phyloP scores from a whole-genome alignment of 2,329 filamentous ascomycete genomes.

The Zasmidium angulare region DNA sequence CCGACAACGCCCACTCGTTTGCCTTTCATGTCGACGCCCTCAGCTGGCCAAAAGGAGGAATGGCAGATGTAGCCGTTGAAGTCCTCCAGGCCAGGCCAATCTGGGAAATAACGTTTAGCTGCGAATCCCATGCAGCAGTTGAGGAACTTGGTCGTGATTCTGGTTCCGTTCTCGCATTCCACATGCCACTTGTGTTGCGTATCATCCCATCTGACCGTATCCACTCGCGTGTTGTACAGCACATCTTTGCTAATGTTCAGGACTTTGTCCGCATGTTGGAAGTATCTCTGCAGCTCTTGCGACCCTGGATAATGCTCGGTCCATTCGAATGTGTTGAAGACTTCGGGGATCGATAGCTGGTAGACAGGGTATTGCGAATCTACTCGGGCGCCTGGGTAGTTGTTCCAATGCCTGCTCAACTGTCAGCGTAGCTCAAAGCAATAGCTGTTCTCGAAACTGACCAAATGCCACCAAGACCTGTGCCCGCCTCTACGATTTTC shows the following conservation, averaged over 20 bases:
- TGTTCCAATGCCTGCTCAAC: constrained; percentile 19
- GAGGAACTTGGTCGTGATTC: constrained; percentile 15
- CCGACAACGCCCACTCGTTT: constrained; percentile 43
- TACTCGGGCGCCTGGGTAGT: constrained; percentile 38
- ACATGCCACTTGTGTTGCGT: constrained; percentile 50
- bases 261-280: constrained; percentile 60
- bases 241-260: constrained; percentile 58
- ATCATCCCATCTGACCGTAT: constrained; percentile 54
- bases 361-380: constrained; percentile 46
- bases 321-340: constrained; percentile 56
- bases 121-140: constrained; percentile 33
- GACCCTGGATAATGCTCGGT: constrained; percentile 30
- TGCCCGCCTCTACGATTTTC: constrained; percentile 28
- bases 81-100: constrained; percentile 32
- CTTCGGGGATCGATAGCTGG: constrained; percentile 47
- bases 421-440: background rate
- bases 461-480: constrained; percentile 28
- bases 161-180: constrained; percentile 49
- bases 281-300: constrained; percentile 56
- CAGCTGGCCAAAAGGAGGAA: constrained; percentile 37
- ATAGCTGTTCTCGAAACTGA: constrained; percentile 26
- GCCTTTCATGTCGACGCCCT: constrained; percentile 27
- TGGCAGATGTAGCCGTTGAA: constrained; percentile 42
- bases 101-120: constrained; percentile 37
- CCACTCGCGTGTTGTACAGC: constrained; percentile 57